A percentile compares a stretch with the other conserved stretches of the same genome.
Evolutionary conservation across 163 green algal genomes (phyloP).

Genomic region (Scenedesmus sp.): DNA sequence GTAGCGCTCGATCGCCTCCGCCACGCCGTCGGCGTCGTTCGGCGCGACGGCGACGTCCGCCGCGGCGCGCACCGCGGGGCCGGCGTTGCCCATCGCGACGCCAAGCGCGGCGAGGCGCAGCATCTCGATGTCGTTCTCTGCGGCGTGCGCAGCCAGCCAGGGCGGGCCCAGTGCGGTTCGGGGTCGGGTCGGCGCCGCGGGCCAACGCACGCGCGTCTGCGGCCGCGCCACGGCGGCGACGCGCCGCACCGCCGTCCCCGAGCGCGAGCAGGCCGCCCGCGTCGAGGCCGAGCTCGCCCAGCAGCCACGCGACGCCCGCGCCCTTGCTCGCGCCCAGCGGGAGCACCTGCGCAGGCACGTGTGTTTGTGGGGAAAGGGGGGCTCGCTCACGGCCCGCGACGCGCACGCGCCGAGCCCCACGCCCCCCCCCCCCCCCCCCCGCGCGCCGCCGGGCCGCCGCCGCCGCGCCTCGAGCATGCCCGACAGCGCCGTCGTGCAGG

Average conservation of each 20-base stretch:
- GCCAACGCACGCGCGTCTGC: no score
- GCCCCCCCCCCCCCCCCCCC: not conserved
- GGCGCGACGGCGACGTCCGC: slow-evolving; percentile 65
- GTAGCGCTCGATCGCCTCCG: slow-evolving; percentile 67
- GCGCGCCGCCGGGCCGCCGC: not conserved
- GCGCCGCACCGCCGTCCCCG: no score
- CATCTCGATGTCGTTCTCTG: slow-evolving; percentile 88
- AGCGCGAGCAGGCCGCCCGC: not conserved
- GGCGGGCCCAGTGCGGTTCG: no score
- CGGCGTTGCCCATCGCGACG: slow-evolving; percentile 78
- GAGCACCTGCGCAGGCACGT: slow-evolving; percentile 74
- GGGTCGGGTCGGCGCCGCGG: no score
- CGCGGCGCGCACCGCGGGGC: slow-evolving; percentile 39
- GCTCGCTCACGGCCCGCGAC: no score
- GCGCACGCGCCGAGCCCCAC: no score
- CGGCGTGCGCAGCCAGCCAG: no score
- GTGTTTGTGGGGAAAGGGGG: no score
- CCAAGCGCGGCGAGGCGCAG: slow-evolving; percentile 67
- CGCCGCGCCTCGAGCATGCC: slow-evolving; percentile 87
- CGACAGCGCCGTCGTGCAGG: slow-evolving; percentile 71
- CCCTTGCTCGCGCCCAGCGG: slow-evolving; percentile 79
- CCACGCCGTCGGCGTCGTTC: slow-evolving; percentile 82
- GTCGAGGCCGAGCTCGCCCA: slow-evolving; percentile 56
- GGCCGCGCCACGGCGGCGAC: no score
- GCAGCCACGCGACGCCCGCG: slow-evolving; percentile 67